Evolutionary conservation across 2,329 filamentous ascomycete genomes (phyloP), one percentile per base, ranked within the genome.

Genomic region (Didymella exigua): DNA sequence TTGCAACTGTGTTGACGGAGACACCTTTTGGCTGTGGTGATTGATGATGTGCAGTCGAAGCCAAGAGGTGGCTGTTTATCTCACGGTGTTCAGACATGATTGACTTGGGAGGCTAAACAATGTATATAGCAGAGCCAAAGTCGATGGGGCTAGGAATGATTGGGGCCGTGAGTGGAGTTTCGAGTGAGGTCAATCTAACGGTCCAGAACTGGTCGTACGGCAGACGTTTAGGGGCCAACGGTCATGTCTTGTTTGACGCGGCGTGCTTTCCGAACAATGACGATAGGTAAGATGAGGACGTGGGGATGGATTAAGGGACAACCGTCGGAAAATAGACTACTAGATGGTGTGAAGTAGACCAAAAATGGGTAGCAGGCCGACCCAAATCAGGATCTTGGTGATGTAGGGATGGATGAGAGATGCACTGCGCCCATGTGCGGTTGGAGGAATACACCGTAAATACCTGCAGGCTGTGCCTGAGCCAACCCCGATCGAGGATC

Each of bases 381-480:
- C 66, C 69, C 71, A 73, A 74, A 70, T 67, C 60, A 63, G 61
- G 70, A 59, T 58, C 65, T 65, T 64, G 63, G 65, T 58, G 60
- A 68, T 61, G 63, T 62, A 65, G 64, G 62, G 60, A 67, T 66
- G 59, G 56, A n/a, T 44, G 24, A 23, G 47, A 51, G 41, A 60
- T 60, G 59, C 61, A 67, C 70, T 72, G 69, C 71, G 69, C 68
- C 68, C 58, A 54, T 58, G 55, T 62, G 55, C 51, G 52, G 58
- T 66, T 67, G 61, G 63, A 63, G 64, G 66, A 56, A 63, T 61
- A 57, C 59, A 66, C 70, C 69, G 69, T 65, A 75, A 74, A 74
- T 72, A 73, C 64, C 67, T 68, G 61, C 63, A 66, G 72, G 72
- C 71, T 72, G 72, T 75, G 72, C 64, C 65, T 72, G 67, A 63